A percentile compares a stretch with the other conserved stretches of the same genome.
phyloP scores from a whole-genome alignment of 768 basidiomycete species.

The Trametes cinnabarina region DNA sequence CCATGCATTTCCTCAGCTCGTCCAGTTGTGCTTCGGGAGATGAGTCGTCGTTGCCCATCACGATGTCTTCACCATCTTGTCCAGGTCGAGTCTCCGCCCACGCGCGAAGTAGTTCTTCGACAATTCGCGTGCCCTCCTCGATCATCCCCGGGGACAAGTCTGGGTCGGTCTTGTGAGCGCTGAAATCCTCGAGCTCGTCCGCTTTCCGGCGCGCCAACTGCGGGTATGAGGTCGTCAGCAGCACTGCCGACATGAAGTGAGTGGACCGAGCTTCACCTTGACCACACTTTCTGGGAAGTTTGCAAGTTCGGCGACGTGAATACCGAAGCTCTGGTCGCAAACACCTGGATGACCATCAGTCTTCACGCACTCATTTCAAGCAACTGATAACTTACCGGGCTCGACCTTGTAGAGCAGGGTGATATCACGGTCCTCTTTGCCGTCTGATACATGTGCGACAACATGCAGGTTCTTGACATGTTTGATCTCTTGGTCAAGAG shows the following conservation, averaged over 20 bases:
- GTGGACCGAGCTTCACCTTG: conserved; percentile 53
- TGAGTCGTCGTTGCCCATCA: conserved; percentile 46
- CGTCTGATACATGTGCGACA: conserved; percentile 79
- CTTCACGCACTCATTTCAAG: not conserved
- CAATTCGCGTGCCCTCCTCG: conserved; percentile 76
- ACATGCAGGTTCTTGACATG: conserved; percentile 96
- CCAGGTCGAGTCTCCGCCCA: conserved; percentile 53
- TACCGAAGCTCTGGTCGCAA: conserved; percentile 97
- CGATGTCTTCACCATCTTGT: conserved; percentile 43
- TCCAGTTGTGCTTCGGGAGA: conserved; percentile 37
- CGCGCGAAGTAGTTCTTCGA: conserved; percentile 71
- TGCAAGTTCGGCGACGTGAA: conserved; percentile 95
- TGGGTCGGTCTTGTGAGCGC: conserved; percentile 35
- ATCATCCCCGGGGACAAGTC: conserved; percentile 57
- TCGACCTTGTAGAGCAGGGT: conserved; percentile 72
- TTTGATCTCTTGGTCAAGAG: conserved; percentile 78
- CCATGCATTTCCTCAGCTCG: conserved; percentile 59
- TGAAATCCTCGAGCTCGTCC: conserved; percentile 87
- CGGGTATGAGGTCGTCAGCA: not conserved
- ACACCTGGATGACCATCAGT: conserved; percentile 49
- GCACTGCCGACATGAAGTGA: not conserved
- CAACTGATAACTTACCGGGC: conserved; percentile 56
- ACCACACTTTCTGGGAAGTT: conserved; percentile 96
- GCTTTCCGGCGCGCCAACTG: conserved; percentile 91
- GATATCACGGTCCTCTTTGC: conserved; percentile 62